Base-by-base conservation (phyloP, 805 yeast genomes). In the Starmerella asiatica region DNA sequence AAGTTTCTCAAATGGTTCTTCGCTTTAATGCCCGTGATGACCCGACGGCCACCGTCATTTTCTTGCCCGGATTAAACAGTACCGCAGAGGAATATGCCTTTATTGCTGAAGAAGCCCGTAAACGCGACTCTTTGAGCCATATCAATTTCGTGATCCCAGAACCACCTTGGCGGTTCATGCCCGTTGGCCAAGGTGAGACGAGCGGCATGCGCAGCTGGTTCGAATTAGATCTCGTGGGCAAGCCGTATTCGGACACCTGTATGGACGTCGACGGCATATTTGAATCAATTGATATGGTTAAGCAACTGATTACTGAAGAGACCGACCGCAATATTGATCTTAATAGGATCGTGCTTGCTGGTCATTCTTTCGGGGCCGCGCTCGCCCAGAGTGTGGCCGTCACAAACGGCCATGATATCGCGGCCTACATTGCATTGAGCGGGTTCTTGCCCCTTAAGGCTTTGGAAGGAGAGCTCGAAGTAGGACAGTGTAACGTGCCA, bases 291-390 rank as follows among this genome's bases (percentile, higher is more conserved):
- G 53, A 43, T n/a, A 42, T 45, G 9, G 45, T 64, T 30, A 48
- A 55, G 38, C 39, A 39, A 24, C 47, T 61, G 9, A 43, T 65
- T 21, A 52, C 53, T 21, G 54, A 51, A 34, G 63, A 59, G 44
- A 48, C 56, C 20, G 50, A 38, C 8, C 43, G 43, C 6, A 68
- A 68, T 5, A 55, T 62, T 21, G 55, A 63, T 5, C 42, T 62
- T 12, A 50, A 55, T 28, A 71, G 79, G 38, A 79, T 91, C 34
- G 64, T 91, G n/a, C 64, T 91, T 41, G 97, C 97, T 26, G 98
- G 98, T 0, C 91, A 91, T 56, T 79, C 93, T 3, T 98, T 91
- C 61, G 98, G 98, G 40, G 93, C 84, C 36, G 85, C 93, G 2
- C 45, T 88, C 9, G 62, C 91, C 1, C 62, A 81, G 43, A 55